These are phyloP conservation scores for Pythium aphanidermatum DNA, from an alignment of 352 stramenopile genomes.

Conservation along the genomic window DNA sequence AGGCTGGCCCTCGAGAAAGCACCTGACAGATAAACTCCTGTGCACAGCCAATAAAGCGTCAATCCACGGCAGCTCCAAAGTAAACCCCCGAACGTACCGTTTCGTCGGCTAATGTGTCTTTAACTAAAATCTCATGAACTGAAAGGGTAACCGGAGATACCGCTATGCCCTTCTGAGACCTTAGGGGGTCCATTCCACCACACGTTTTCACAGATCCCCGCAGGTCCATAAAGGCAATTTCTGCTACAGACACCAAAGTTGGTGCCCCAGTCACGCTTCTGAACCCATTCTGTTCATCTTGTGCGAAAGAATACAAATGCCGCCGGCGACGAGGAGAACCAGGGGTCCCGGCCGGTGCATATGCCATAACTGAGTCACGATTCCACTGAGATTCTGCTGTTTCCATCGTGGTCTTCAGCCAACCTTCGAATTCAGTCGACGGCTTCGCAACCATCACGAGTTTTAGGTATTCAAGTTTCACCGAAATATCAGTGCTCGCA, in stretches of 20 bases:
- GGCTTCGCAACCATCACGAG: constrained; percentile 17
- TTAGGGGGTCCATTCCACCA: no score
- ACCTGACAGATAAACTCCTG: constrained; percentile 18
- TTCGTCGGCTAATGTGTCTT: constrained; percentile 12
- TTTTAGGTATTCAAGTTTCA: constrained; percentile 14
- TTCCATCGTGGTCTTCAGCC: constrained; percentile 16
- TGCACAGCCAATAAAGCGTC: background rate
- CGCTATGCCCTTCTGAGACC: no score
- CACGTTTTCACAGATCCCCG: background rate
- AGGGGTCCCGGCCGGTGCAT: background rate
- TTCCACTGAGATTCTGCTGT: constrained; percentile 1
- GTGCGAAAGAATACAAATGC: constrained; percentile 15
- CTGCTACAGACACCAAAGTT: constrained; percentile 12
- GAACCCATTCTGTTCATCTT: constrained; percentile 13
- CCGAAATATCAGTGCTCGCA: no score
- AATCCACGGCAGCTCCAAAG: background rate
- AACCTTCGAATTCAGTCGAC: constrained; percentile 12
- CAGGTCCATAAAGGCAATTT: constrained; percentile 7
- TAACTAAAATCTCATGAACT: constrained; percentile 8
- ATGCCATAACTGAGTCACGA: constrained; percentile 11
- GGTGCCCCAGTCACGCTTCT: constrained; percentile 8
- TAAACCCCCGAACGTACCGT: constrained; percentile 8
- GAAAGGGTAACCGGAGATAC: constrained; percentile 1
- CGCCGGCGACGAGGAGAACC: constrained; percentile 12
- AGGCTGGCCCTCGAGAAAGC: constrained; percentile 3